Conservation (phyloP, 2,329 filamentous ascomycete species). For the Aspergillus costaricaensis region DNA sequence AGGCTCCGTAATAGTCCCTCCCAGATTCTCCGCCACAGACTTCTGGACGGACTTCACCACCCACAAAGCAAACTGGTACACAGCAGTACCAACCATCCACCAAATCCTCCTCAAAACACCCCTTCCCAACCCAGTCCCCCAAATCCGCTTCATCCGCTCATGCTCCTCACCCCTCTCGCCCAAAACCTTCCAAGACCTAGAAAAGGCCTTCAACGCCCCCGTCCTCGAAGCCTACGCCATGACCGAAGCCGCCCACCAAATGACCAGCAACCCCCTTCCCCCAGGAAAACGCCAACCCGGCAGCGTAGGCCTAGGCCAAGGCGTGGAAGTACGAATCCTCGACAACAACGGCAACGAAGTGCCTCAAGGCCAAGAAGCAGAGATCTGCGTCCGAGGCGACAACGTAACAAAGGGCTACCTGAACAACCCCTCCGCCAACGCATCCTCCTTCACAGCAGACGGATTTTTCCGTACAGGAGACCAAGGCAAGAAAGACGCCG, state of each 20-base stretch:
- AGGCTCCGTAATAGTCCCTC: constrained; percentile 76
- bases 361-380: constrained; percentile 69
- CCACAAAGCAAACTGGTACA: constrained; percentile 85
- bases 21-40: constrained; percentile 76
- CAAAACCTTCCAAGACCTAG: constrained; percentile 77
- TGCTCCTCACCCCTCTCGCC: constrained; percentile 83
- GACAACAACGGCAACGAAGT: constrained; percentile 69
- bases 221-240: constrained; percentile 90
- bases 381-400: constrained; percentile 79
- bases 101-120: constrained; percentile 80
- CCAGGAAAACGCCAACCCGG: constrained; percentile 74
- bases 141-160: constrained; percentile 83
- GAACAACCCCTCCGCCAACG: constrained; percentile 78
- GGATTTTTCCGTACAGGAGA: constrained; percentile 88
- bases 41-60: constrained; percentile 79
- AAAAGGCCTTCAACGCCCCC: constrained; percentile 72
- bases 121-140: constrained; percentile 65
- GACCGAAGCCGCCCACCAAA: constrained; percentile 73
- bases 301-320: constrained; percentile 79
- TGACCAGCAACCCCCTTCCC: constrained; percentile 64
- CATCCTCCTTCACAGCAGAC: constrained; percentile 68
- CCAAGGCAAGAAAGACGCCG: constrained; percentile 76
- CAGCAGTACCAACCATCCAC: constrained; percentile 89
- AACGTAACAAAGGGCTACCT: constrained; percentile 85
- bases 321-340: constrained; percentile 78